These are phyloP conservation scores for Potentilla sterilis DNA, from an alignment of 306 rosid species.

Conservation along the genomic window DNA sequence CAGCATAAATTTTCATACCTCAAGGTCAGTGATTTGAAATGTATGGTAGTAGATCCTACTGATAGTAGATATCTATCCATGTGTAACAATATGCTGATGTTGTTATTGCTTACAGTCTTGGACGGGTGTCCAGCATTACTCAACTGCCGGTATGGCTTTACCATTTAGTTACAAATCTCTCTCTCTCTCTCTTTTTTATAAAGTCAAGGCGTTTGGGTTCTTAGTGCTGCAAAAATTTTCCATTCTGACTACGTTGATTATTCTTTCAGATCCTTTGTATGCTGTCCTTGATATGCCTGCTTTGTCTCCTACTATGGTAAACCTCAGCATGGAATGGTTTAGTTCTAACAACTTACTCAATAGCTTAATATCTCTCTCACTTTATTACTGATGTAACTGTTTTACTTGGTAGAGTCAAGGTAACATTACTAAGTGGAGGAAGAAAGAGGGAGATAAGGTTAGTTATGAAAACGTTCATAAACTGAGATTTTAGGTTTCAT, in stretches of 20 bases:
- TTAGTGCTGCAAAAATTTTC: constrained; percentile 3
- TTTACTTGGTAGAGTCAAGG: constrained; percentile 66
- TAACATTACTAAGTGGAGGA: constrained; percentile 83
- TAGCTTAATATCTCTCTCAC: constrained; percentile 29
- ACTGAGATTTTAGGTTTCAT: constrained; percentile 28
- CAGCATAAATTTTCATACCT: constrained; percentile 37
- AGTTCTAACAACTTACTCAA: constrained; percentile 17
- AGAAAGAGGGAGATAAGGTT: constrained; percentile 98
- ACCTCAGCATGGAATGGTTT: constrained; percentile 15
- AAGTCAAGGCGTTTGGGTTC: not conserved
- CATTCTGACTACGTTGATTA: constrained; percentile 21
- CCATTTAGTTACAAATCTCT: constrained; percentile 14
- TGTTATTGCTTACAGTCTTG: constrained; percentile 42
- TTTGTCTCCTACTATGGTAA: constrained; percentile 97
- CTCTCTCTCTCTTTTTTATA: not conserved
- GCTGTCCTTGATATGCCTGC: constrained; percentile 86
- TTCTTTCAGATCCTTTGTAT: constrained; percentile 62
- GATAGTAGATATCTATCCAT: constrained; percentile 4
- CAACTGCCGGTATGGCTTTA: constrained; percentile 64
- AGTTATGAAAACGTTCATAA: constrained; percentile 29
- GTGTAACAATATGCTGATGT: constrained; percentile 32
- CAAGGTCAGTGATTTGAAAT: constrained; percentile 58
- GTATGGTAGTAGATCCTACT: not conserved
- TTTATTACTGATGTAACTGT: not conserved
- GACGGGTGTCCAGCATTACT: constrained; percentile 63